phyloP scores from a whole-genome alignment of 345 rosid genomes.

The Rubroshorea leprosula region DNA sequence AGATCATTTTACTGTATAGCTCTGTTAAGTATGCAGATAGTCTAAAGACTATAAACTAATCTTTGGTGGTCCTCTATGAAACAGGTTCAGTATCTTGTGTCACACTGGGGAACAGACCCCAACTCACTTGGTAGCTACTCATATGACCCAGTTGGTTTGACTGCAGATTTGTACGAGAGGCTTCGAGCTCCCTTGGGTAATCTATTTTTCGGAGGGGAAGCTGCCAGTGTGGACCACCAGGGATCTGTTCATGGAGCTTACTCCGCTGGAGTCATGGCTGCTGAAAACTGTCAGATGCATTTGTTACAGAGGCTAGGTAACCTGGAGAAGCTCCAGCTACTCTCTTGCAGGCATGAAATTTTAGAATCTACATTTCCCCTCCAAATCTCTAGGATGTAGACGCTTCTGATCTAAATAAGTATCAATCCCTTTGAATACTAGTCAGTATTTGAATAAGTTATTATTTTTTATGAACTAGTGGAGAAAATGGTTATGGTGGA shows the following conservation, averaged over 20 bases:
- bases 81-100: constrained; percentile 66
- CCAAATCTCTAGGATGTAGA: constrained; percentile 79
- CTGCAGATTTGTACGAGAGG: constrained; percentile 56
- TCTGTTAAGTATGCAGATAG: too few species aligned
- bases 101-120: constrained; percentile 76
- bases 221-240: constrained; percentile 68
- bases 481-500: too few species aligned
- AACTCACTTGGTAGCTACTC: constrained; percentile 77
- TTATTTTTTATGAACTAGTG: too few species aligned
- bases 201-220: constrained; percentile 86
- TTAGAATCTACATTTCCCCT: constrained; percentile 57
- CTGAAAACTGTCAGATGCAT: constrained; percentile 55
- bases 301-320: constrained; percentile 41
- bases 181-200: constrained; percentile 60
- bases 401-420: background rate
- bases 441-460: too few species aligned
- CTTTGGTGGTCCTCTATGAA: constrained; percentile 2
- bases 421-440: too few species aligned
- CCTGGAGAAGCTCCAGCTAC: constrained; percentile 38
- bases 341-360: constrained; percentile 34
- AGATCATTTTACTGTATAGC: too few species aligned
- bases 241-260: constrained; percentile 91
- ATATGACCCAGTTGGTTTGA: constrained; percentile 67
- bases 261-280: constrained; percentile 64
- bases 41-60: background rate